These are phyloP conservation scores for Colletotrichum musicola DNA, from an alignment of 2,329 filamentous ascomycete species.

Conservation along the genomic window DNA sequence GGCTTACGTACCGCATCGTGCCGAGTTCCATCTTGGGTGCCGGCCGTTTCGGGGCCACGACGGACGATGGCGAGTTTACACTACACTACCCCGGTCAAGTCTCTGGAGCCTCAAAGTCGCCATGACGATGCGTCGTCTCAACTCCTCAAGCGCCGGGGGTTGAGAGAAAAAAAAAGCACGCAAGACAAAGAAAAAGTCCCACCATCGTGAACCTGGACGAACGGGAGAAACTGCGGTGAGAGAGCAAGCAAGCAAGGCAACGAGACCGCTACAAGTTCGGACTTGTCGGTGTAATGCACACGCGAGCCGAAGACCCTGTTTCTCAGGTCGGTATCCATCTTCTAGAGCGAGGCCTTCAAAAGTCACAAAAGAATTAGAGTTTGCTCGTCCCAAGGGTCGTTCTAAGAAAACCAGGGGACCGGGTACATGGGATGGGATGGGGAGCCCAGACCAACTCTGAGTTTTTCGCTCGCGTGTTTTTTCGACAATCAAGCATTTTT, in stretches of 20 bases:
- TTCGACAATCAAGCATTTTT: neutral
- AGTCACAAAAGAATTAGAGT: too few relatives aligned
- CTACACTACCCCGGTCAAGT: too few relatives aligned
- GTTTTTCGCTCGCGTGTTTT: neutral
- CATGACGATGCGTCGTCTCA: neutral
- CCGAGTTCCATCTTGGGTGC: slow-evolving; percentile 26
- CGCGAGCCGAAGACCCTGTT: slow-evolving; percentile 31
- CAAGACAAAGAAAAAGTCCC: neutral
- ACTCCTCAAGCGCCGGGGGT: neutral
- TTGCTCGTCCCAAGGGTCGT: too few relatives aligned
- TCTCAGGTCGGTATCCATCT: neutral
- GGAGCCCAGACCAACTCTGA: too few relatives aligned
- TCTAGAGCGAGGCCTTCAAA: too few relatives aligned
- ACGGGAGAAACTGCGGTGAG: neutral
- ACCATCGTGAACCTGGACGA: slow-evolving; percentile 7
- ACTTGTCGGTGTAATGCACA: slow-evolving; percentile 19
- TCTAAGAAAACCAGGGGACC: too few relatives aligned
- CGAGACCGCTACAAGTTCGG: neutral
- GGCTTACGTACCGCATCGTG: neutral
- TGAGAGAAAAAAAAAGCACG: too few relatives aligned
- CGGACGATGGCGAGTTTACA: neutral
- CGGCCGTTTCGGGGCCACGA: neutral
- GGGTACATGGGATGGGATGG: too few relatives aligned
- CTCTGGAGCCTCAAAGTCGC: neutral
- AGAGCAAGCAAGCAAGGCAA: neutral